Conservation (phyloP, 2,329 filamentous ascomycete genomes). For the Corynespora cassiicola region DNA sequence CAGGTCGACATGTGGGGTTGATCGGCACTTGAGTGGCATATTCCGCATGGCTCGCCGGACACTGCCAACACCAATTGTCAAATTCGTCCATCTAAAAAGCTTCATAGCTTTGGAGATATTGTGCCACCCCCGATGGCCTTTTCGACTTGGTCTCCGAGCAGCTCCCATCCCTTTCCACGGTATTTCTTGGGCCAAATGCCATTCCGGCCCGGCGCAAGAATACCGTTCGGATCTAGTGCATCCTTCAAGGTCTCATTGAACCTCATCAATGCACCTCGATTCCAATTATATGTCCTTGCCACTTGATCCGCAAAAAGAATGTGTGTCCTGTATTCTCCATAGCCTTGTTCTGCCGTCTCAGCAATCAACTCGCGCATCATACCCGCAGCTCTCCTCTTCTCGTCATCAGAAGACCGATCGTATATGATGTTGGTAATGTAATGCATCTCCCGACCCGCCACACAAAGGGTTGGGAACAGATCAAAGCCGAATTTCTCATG, state of each 20-base stretch:
- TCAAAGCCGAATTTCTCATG: conserved; percentile 51
- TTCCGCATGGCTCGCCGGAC: too few relatives aligned
- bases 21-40: too few relatives aligned
- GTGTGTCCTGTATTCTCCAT: conserved; percentile 57
- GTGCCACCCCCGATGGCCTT: conserved; percentile 21
- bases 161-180: conserved; percentile 20
- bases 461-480: conserved; percentile 58
- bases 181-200: conserved; percentile 51
- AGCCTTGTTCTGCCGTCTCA: conserved; percentile 50
- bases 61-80: too few relatives aligned
- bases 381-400: conserved; percentile 39
- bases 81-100: too few relatives aligned
- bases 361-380: conserved; percentile 49
- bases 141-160: conserved; percentile 15
- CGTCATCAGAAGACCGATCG: conserved; percentile 51
- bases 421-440: conserved; percentile 63
- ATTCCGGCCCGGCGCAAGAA: conserved; percentile 55
- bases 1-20: too few relatives aligned
- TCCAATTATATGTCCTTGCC: conserved; percentile 52
- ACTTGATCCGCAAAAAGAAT: conserved; percentile 55
- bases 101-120: conserved; percentile 14
- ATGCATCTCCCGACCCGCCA: conserved; percentile 63
- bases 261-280: conserved; percentile 49
- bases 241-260: conserved; percentile 56
- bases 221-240: conserved; percentile 56